These are phyloP conservation scores for Capillidium heterosporum DNA, from an alignment of 371 early-diverging fungal species.

Conservation along the genomic window DNA sequence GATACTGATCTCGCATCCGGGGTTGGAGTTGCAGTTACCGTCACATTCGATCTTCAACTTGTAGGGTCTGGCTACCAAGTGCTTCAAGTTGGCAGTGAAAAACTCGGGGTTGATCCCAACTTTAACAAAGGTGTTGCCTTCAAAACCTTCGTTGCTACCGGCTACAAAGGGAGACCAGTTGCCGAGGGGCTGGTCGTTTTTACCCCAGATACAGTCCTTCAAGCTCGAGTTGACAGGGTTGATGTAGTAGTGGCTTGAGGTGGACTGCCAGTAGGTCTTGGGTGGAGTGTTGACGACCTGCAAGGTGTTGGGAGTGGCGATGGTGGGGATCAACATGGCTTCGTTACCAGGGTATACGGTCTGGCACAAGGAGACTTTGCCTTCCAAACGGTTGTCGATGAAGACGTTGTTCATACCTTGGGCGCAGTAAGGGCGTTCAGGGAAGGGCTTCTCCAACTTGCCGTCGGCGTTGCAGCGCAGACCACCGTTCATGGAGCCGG, in stretches of 20 bases:
- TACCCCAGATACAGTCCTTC: background rate
- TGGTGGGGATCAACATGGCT: constrained; percentile 6
- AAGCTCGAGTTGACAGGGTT: background rate
- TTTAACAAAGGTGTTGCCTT: background rate
- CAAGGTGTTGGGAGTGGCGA: background rate
- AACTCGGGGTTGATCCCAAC: constrained; percentile 1
- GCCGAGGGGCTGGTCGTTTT: background rate
- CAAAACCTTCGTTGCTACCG: constrained; percentile 4
- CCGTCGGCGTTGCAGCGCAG: background rate
- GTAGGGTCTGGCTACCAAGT: background rate
- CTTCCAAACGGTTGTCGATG: background rate
- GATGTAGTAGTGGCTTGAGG: constrained; percentile 7
- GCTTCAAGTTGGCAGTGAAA: background rate
- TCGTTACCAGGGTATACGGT: constrained; percentile 8
- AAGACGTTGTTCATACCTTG: background rate
- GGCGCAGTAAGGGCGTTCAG: background rate
- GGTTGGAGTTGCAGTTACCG: background rate
- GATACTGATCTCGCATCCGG: background rate
- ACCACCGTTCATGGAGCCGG: constrained; percentile 4
- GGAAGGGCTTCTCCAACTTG: background rate
- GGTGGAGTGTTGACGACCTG: constrained; percentile 3
- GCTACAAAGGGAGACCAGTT: constrained; percentile 8
- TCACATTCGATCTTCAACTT: background rate
- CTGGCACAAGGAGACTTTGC: background rate
- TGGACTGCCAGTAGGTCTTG: constrained; percentile 1